Base-by-base conservation (phyloP, 2,329 filamentous ascomycete genomes). In the Ceratocystis eucalypticola region DNA sequence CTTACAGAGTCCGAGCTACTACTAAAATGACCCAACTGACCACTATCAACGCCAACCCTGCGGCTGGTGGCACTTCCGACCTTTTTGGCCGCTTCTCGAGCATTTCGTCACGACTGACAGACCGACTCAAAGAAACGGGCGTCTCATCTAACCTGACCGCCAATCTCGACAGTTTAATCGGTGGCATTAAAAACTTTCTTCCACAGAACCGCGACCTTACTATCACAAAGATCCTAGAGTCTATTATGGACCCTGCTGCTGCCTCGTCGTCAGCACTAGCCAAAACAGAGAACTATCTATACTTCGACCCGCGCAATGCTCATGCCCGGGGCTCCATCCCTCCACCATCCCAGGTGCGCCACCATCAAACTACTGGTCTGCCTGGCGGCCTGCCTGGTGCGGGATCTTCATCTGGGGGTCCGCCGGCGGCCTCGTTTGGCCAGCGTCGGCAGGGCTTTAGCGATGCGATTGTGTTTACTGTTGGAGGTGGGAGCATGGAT, bases 1-100 rank as follows among this genome's bases (percentile, higher is more conserved):
- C 25, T 12, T 4, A 55, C 72, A 85, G 89, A 74, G 90, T 97
- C 64, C 91, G 93, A 68, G 90, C 95, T 70, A 91, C 96, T 63
- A 97, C 93, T 4, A 91, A 94, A 70, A 96, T 97, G 91, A 97
- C 93, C 15, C 96, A 97, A 84, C 88, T 99, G 75, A 90, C 92
- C 3, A 95, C 92, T 1, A 87, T 92, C 69, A 94, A 93, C 69
- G 80, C 88, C 68, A 80, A 83, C 20, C 82, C 87, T 71, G 76
- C 70, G 20, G 10, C 44, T 25, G 33, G 33, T 8, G 76, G 79
- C 20, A 85, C 89, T 2, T 86, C 84, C 5, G 90, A 96, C 71
- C 82, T 99, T 17, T 96, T 99, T 78, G 88, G 91, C 22, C 91
- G 92, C 61, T 96, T 99, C 78, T 94, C 88, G 37, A 91, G 88